phyloP scores from a whole-genome alignment of 176 grass and related monocot genomes.

The Lolium rigidum region DNA sequence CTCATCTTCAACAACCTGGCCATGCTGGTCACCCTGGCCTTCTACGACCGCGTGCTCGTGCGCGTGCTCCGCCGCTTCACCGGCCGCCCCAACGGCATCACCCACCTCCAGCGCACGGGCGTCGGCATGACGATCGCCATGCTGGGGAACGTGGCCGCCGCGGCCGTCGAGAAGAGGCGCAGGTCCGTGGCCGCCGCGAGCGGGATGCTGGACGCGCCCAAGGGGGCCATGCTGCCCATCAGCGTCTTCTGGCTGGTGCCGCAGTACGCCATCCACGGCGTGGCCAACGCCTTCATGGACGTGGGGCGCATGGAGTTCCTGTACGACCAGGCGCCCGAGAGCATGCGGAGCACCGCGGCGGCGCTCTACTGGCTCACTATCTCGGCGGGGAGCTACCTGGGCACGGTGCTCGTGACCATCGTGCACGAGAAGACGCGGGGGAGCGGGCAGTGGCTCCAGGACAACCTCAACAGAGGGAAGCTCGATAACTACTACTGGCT shows the following conservation, averaged over 20 bases:
- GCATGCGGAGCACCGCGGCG: slow-evolving; percentile 80
- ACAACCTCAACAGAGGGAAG: slow-evolving; percentile 89
- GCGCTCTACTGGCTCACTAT: slow-evolving; percentile 82
- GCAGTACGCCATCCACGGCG: slow-evolving; percentile 75
- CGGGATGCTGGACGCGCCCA: slow-evolving; percentile 54
- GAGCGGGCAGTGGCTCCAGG: slow-evolving; percentile 83
- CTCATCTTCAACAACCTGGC: slow-evolving; percentile 68
- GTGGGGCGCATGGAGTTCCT: slow-evolving; percentile 91
- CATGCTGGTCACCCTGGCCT: slow-evolving; percentile 60
- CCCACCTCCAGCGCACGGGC: slow-evolving; percentile 79
- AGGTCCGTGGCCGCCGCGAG: slow-evolving; percentile 50
- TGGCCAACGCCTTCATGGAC: slow-evolving; percentile 80
- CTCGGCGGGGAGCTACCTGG: slow-evolving; percentile 75
- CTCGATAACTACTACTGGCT: slow-evolving; percentile 89
- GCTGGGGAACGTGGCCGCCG: slow-evolving; percentile 62
- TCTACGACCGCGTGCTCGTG: slow-evolving; percentile 82
- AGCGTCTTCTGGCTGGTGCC: slow-evolving; percentile 93
- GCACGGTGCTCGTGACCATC: slow-evolving; percentile 70
- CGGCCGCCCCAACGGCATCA: slow-evolving; percentile 64
- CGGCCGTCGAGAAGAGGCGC: slow-evolving; percentile 62
- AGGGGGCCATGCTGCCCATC: slow-evolving; percentile 49
- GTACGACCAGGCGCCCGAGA: slow-evolving; percentile 89
- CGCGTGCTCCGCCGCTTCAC: slow-evolving; percentile 59
- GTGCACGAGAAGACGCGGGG: slow-evolving; percentile 63
- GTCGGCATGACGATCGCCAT: slow-evolving; percentile 71